These are phyloP conservation scores for Dryas drummondii DNA, from an alignment of 306 rosid species.

Conservation along the genomic window DNA sequence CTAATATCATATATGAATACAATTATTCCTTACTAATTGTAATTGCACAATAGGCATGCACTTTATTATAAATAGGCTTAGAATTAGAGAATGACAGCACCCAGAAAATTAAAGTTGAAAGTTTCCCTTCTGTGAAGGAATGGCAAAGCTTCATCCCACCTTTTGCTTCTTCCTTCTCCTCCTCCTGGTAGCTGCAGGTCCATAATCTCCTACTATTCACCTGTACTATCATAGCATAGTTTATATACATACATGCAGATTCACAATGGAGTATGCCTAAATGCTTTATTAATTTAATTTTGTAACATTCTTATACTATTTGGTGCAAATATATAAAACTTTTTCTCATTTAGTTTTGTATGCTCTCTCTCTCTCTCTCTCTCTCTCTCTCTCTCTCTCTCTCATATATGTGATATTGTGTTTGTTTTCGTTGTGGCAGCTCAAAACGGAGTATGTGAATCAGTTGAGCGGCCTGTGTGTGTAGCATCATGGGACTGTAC, in stretches of 20 bases:
- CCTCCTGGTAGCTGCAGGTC: constrained; percentile 9
- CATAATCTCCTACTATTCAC: neutral
- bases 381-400: too few species aligned
- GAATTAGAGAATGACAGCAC: neutral
- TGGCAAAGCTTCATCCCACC: neutral
- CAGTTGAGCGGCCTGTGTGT: neutral
- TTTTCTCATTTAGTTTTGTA: too few species aligned
- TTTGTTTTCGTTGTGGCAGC: neutral
- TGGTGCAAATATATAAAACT: neutral
- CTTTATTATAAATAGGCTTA: neutral
- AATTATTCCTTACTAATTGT: neutral
- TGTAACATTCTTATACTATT: too few species aligned
- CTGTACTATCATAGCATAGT: neutral
- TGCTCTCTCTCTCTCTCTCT: too few species aligned
- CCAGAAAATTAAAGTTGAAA: neutral
- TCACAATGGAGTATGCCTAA: neutral
- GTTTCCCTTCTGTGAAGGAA: neutral
- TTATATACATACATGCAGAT: neutral
- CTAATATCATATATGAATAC: constrained; percentile 5
- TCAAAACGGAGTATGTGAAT: neutral
- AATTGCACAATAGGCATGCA: neutral
- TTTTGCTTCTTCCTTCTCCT: neutral
- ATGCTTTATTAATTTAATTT: neutral
- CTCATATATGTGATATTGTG: too few species aligned
- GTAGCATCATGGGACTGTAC: neutral